phyloP scores from a whole-genome alignment of 1,284 basidiomycete genomes.

The Salmacisia buchloeana region DNA sequence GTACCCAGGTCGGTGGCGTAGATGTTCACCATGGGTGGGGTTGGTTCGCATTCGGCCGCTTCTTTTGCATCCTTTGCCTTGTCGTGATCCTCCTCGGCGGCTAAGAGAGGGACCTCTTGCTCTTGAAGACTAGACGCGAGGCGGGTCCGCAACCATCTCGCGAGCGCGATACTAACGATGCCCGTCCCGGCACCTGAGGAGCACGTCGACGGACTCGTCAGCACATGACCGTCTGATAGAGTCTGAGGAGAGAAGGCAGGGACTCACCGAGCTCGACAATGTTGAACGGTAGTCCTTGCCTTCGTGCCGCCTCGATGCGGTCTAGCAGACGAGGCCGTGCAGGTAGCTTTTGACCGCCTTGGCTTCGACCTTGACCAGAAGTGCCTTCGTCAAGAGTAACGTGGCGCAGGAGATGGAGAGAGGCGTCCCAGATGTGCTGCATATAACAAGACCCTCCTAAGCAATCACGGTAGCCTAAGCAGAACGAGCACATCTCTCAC shows the following conservation, averaged over 20 bases:
- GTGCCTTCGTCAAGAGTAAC: background rate
- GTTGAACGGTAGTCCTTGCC: background rate
- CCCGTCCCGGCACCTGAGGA: background rate
- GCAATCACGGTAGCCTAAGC: background rate
- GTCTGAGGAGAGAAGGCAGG: background rate
- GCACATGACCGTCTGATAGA: background rate
- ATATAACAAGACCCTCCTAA: background rate
- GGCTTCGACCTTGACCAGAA: too few species aligned
- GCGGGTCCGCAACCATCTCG: background rate
- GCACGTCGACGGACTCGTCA: background rate
- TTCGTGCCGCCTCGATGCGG: background rate
- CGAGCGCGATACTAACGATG: background rate
- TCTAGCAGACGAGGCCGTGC: background rate
- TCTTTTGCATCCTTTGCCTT: background rate
- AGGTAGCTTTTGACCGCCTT: too few species aligned
- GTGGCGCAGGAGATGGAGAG: slow-evolving; percentile 9
- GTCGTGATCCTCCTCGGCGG: background rate
- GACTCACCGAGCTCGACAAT: slow-evolving; percentile 8
- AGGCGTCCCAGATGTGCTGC: slow-evolving; percentile 19
- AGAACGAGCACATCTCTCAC: background rate
- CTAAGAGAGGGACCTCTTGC: background rate
- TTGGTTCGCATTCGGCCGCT: too few species aligned
- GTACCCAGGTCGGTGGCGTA: slow-evolving; percentile 8
- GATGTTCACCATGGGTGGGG: background rate
- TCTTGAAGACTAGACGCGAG: background rate